Percentiles rank a stretch among this genome's conserved stretches.
Conservation (phyloP, 2,329 filamentous ascomycete genomes). For the Aotearoamyces nothofagi region DNA sequence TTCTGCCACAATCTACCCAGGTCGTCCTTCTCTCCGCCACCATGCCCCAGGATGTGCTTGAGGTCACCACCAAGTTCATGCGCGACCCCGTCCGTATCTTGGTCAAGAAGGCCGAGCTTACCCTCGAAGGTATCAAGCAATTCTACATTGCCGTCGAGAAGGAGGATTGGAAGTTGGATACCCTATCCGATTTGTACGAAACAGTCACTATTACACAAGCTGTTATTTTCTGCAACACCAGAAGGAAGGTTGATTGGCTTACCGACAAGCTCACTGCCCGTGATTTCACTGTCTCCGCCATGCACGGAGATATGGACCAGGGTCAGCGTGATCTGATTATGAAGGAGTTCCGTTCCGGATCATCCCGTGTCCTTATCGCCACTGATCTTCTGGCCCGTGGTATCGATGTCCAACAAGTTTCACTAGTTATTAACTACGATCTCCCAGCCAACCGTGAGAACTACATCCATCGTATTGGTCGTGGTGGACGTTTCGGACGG, state of each 20-base stretch:
- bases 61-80: constrained; percentile 99
- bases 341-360: constrained; percentile 99
- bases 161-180: constrained; percentile 99
- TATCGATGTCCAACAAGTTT: constrained; percentile 99
- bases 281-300: constrained; percentile 98
- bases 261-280: constrained; percentile 97
- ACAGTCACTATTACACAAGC: constrained; percentile 99
- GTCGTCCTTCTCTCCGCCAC: constrained; percentile 96
- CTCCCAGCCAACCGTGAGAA: constrained; percentile 98
- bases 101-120: constrained; percentile 99
- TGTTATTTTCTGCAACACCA: constrained; percentile 99
- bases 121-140: constrained; percentile 99
- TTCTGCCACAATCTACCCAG: constrained; percentile 94
- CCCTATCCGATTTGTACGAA: constrained; percentile 96
- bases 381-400: constrained; percentile 96
- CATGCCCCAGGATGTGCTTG: constrained; percentile 97
- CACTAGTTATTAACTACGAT: constrained; percentile 99
- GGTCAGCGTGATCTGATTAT: constrained; percentile 96
- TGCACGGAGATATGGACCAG: constrained; percentile 99
- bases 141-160: constrained; percentile 99
- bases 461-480: constrained; percentile 99
- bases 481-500: constrained; percentile 97
- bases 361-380: constrained; percentile 95
- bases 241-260: constrained; percentile 99
- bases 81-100: constrained; percentile 96